Evolutionary conservation across 2,329 filamentous ascomycete species (phyloP).

Genomic region (Neobulgaria alba): DNA sequence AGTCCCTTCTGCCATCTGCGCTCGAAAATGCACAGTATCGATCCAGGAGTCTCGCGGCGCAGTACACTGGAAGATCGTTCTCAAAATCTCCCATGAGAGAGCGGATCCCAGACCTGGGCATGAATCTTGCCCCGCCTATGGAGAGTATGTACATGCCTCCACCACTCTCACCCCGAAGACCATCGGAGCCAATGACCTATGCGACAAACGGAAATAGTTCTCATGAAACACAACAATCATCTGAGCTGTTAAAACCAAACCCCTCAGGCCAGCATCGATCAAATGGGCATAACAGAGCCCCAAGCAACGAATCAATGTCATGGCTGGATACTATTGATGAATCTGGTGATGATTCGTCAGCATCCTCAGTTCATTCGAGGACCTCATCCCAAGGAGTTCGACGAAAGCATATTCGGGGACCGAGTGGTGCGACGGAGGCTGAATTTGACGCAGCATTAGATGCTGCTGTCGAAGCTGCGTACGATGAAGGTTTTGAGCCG

Average conservation of each 20-base stretch:
- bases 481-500: slow-evolving; percentile 83
- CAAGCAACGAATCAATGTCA: slow-evolving; percentile 74
- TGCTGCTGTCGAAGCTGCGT: slow-evolving; percentile 91
- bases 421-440: slow-evolving; percentile 69
- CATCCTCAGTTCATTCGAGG: slow-evolving; percentile 73
- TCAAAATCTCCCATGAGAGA: slow-evolving; percentile 40
- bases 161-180: slow-evolving; percentile 59
- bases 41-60: slow-evolving; percentile 25
- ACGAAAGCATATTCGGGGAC: slow-evolving; percentile 59
- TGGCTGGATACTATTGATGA: slow-evolving; percentile 95
- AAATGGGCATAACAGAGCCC: slow-evolving; percentile 41
- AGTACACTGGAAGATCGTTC: slow-evolving; percentile 42
- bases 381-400: slow-evolving; percentile 61
- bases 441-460: slow-evolving; percentile 93
- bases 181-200: slow-evolving; percentile 37
- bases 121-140: slow-evolving; percentile 41
- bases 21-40: slow-evolving; percentile 23
- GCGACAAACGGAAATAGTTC: slow-evolving; percentile 25
- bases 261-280: slow-evolving; percentile 28
- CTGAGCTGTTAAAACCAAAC: slow-evolving; percentile 26
- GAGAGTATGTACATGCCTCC: slow-evolving; percentile 58
- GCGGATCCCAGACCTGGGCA: slow-evolving; percentile 29
- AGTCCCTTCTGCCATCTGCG: slow-evolving; percentile 28
- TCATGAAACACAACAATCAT: slow-evolving; percentile 24
- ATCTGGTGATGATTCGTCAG: slow-evolving; percentile 69